Base-by-base conservation (phyloP, 176 grass and related monocot species). In the Juncus effusus region DNA sequence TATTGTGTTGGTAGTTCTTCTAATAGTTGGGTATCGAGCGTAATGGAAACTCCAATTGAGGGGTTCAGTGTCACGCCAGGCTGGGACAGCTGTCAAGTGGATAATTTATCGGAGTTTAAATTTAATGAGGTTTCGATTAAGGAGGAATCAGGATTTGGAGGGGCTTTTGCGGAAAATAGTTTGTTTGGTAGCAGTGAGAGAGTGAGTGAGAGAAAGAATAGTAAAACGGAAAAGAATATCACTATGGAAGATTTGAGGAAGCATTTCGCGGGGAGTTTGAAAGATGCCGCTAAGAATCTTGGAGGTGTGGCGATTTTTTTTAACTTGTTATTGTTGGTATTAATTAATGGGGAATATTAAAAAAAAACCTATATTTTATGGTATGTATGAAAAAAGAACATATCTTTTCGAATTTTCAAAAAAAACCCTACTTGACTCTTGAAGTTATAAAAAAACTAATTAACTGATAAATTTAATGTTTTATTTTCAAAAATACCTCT, bases 201-300 rank as follows among this genome's bases (percentile, higher is more conserved):
- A 70, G 56, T 56, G 70, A 62, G 58, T 35, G 95, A 99, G 59
- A 99, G 82, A 80, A 72, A 84, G 14, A 80, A 81, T 36, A 78
- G 85, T 36, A 99, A 94, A 59, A 78, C 80, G 28, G 95, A 99
- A 63, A 99, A 83, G 72, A 93, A 54, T 39, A 64, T 99, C 28
- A 81, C 83, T 71, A 66, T 99, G 56, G 65, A 90, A 82, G 95
- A 94, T 44, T 79, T 99, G 38, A 66, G 66, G 51, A 99, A 99
- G 47, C 86, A 99, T 74, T 99, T 99, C 53, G 89, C 95, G 40
- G 95, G 95, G 16, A 99, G 95, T 64, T 78, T 99, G 72, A 99
- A 99, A 81, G 89, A 90, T 84, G 95, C 95, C 78, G 86, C 95
- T 64, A 99, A 83, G 64, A 93, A 84, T 69, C 82, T 99, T 75